phyloP scores from a whole-genome alignment of 2,329 filamentous ascomycete species.

The Stemphylium beticola region DNA sequence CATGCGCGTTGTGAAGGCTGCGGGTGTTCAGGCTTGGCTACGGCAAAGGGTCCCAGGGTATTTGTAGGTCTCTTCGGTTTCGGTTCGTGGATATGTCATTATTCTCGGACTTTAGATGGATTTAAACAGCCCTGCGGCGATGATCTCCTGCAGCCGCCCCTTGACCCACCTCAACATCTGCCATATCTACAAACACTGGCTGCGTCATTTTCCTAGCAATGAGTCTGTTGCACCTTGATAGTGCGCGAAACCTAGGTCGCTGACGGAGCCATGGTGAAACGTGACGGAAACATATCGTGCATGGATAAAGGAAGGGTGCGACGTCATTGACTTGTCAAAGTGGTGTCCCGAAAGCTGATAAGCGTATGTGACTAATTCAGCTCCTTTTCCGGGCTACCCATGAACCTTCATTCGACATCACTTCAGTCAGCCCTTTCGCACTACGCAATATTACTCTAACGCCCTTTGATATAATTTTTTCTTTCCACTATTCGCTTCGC shows the following conservation, averaged over 20 bases:
- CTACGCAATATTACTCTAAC: no score
- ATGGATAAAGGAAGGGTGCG: background rate
- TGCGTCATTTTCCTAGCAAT: background rate
- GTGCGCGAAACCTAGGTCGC: background rate
- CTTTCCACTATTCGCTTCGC: no score
- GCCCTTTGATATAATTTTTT: no score
- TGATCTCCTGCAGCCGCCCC: background rate
- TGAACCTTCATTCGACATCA: slow-evolving; percentile 4
- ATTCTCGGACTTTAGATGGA: slow-evolving; percentile 16
- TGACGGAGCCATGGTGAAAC: background rate
- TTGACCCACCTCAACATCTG: slow-evolving; percentile 3
- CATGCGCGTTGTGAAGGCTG: background rate
- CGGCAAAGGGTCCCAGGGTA: background rate
- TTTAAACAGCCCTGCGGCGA: slow-evolving; percentile 1
- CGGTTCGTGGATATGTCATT: slow-evolving; percentile 6
- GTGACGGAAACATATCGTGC: background rate
- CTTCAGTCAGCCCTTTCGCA: background rate
- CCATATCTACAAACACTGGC: background rate
- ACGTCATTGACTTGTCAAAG: slow-evolving; percentile 9
- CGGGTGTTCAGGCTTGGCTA: background rate
- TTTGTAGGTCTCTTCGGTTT: slow-evolving; percentile 7
- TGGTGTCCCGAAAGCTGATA: background rate
- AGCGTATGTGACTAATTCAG: background rate
- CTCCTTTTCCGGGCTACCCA: background rate
- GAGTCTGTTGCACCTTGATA: background rate